A percentile compares a stretch with the other conserved stretches of the same genome.
Evolutionary conservation across 78 protist genomes (phyloP).

Genomic region (Dictyostelium firmibasis): DNA sequence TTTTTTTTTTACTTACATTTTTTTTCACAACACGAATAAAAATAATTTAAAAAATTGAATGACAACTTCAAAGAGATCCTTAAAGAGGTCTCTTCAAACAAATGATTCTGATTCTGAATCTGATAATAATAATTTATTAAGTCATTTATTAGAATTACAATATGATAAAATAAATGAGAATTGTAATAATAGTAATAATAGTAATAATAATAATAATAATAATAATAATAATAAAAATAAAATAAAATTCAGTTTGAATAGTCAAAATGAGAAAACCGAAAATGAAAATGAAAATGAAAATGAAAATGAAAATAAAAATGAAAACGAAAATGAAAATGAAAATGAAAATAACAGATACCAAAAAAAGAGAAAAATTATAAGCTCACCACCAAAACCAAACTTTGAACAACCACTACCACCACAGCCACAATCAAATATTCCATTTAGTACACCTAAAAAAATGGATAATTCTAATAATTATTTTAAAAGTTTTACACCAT

Average conservation of each 20-base stretch:
- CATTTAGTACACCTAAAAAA: slow-evolving; percentile 1
- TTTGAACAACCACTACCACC: neutral
- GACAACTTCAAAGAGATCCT: neutral
- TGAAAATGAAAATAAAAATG: neutral
- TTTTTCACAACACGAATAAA: too few species aligned
- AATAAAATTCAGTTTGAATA: neutral
- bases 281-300: neutral
- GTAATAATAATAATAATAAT: neutral
- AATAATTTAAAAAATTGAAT: too few species aligned
- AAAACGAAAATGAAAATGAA: neutral
- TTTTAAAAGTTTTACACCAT: slow-evolving; percentile 38
- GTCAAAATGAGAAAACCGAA: neutral
- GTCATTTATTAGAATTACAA: neutral
- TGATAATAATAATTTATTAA: neutral
- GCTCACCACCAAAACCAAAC: neutral
- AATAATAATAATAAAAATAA: neutral
- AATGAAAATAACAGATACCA: neutral
- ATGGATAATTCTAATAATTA: neutral
- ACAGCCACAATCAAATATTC: neutral
- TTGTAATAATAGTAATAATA: too few species aligned
- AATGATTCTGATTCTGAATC: neutral
- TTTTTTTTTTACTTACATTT: too few species aligned
- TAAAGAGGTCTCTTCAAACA: neutral
- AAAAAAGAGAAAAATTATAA: neutral
- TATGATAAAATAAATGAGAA: neutral